Evolutionary conservation across 768 basidiomycete genomes (phyloP).

Genomic region (Strobilomyces dryophilus): DNA sequence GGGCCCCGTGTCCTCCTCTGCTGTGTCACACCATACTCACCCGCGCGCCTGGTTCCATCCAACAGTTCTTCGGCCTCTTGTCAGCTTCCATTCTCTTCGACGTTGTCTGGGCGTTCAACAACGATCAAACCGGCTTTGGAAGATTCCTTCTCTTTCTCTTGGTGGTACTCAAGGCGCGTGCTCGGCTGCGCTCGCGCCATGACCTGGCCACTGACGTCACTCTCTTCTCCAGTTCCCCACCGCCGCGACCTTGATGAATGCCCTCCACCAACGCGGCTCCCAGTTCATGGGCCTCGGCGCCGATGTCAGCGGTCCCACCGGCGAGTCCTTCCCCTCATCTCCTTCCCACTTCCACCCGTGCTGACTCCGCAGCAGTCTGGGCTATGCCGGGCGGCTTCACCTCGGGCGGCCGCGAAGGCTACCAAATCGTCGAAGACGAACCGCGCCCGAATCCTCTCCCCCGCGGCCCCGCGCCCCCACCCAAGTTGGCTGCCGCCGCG

Average conservation of each 20-base stretch:
- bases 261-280: constrained; percentile 55
- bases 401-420: constrained; percentile 48
- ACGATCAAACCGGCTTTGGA: constrained; percentile 53
- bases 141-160: constrained; percentile 52
- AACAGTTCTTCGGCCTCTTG: constrained; percentile 63
- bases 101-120: constrained; percentile 60
- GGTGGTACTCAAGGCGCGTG: constrained; percentile 53
- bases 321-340: constrained; percentile 29
- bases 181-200: background rate
- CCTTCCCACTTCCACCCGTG: background rate
- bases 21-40: background rate
- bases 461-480: constrained; percentile 8
- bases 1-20: background rate
- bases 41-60: background rate
- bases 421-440: constrained; percentile 57
- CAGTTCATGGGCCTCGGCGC: constrained; percentile 50
- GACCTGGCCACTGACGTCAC: background rate
- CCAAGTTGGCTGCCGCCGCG: constrained; percentile 9
- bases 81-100: constrained; percentile 62
- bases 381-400: constrained; percentile 76
- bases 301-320: constrained; percentile 54
- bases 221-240: constrained; percentile 50
- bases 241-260: constrained; percentile 44
- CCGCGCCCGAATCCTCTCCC: constrained; percentile 14
- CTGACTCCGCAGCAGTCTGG: constrained; percentile 57